Base-by-base conservation (phyloP, 441 rosid genomes). In the Gossypium schwendimanii region DNA sequence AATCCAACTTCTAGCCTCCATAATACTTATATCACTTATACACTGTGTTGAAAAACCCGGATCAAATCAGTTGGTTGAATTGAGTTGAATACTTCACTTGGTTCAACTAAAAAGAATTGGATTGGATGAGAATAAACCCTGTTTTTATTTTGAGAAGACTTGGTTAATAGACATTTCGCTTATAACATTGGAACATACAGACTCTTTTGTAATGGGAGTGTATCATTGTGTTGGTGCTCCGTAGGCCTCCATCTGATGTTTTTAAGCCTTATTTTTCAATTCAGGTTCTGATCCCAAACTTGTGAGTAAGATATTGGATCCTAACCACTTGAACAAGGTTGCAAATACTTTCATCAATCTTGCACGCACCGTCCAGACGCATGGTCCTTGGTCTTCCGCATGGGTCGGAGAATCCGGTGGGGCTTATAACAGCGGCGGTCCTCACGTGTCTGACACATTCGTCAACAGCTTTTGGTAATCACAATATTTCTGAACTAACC, bases 381-480 rank as follows among this genome's bases (percentile, higher is more conserved):
- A 85, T 26, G 98, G 99, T 69, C 86, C 91, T 6, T 92, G 98
- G 97, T 85, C 99, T 61, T 88, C 96, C 78, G 88, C 94, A 31
- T 95, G 99, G 99, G 98, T 95, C 69, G 98, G 99, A 70, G 99
- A 95, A 77, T 90, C 99, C 67, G 99, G 99, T 64, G 99, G 99
- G 50, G 98, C 99, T 71, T 95, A 84, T 75, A 95, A 95, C 80
- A 95, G 99, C 66, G 99, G 99, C 5, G 99, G 98, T 45, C 87
- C 70, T 69, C 76, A 80, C 71, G 92, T 95, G 53, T 95, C 99
- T 45, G 82, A 95, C 77, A 87, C 96, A 50, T 95, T 91, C 80
- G 79, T 95, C 23, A 84, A 95, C 83, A 91, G 99, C 82, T 95
- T 95, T 79, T 95, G 99, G 99, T 94, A 89, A 76, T 62, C 61